phyloP scores from a whole-genome alignment of 2,329 filamentous ascomycete genomes.

The Mariannaea elegans region DNA sequence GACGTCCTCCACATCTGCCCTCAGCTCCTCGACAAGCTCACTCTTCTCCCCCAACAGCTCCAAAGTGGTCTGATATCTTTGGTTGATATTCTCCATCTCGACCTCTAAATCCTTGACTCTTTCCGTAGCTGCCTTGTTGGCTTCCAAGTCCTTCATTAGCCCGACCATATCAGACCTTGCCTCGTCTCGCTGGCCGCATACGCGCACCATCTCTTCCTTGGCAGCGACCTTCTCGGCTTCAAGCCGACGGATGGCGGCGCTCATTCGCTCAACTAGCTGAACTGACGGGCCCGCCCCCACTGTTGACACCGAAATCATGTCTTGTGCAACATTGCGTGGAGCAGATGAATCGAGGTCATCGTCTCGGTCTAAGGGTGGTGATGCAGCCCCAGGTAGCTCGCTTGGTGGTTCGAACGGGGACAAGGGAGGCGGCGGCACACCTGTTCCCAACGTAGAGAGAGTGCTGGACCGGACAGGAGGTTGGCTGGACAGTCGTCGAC shows the following conservation, averaged over 20 bases:
- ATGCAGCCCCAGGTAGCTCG: constrained; percentile 48
- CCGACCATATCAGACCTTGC: constrained; percentile 90
- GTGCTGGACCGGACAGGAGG: constrained; percentile 53
- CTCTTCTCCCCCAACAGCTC: constrained; percentile 98
- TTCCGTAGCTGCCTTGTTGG: constrained; percentile 66
- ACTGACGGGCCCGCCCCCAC: constrained; percentile 91
- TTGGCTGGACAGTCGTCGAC: constrained; percentile 61
- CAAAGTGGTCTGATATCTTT: constrained; percentile 87
- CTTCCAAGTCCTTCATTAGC: constrained; percentile 87
- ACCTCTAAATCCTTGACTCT: constrained; percentile 72
- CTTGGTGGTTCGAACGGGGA: constrained; percentile 55
- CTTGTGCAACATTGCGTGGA: constrained; percentile 76
- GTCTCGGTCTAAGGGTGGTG: constrained; percentile 56
- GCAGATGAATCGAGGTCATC: constrained; percentile 64
- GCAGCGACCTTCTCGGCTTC: constrained; percentile 91
- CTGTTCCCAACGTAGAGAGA: constrained; percentile 49
- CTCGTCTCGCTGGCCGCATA: constrained; percentile 89
- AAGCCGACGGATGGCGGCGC: constrained; percentile 86
- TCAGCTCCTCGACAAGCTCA: constrained; percentile 90
- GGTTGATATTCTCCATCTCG: constrained; percentile 74
- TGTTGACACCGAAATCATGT: constrained; percentile 89
- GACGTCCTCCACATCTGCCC: constrained; percentile 87
- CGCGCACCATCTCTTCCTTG: constrained; percentile 83
- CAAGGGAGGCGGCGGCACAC: constrained; percentile 52
- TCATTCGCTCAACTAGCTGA: constrained; percentile 96